Base-by-base conservation (phyloP, 2,329 filamentous ascomycete genomes). In the Rutstroemia sp. region DNA sequence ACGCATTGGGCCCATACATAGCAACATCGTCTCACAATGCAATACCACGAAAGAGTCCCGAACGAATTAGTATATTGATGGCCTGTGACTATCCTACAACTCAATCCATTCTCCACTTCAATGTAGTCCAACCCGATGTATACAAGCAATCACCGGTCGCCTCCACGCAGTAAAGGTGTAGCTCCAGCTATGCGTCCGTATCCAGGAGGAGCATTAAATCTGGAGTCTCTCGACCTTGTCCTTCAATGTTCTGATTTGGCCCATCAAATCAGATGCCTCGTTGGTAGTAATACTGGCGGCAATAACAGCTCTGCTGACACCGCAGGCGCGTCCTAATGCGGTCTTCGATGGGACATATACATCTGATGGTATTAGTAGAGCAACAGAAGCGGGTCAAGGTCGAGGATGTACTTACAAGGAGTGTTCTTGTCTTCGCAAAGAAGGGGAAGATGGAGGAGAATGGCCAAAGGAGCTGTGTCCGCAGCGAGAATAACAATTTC, bases 171-270 rank as follows among this genome's bases (percentile, higher is more conserved):
- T 44, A 44, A 55, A 55, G 53, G 38, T 55, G 46, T 55, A 55
- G 53, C 53, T 30, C 25, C 19, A 19, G 53, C 39, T 16, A 50
- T 55, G 46, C 25, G 25, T 46, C 21, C 14, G 42, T 16, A 44
- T 51, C 16, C 9, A 21, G 23, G 17, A 19, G 17, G 34, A 25
- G 14, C 16, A 48, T 82, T 86, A 96, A 76, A 96, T 96, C 78
- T 92, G 91, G 65, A 96, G 81, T 67, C 92, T 83, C 81, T 97
- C 92, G 56, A 97, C 89, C 84, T 96, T 95, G 75, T 95, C 89
- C 80, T 92, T 95, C 69, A 96, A 79, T 63, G 85, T 80, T 67
- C 88, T 82, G 73, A 97, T 96, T 79, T 95, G 90, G 69, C 83
- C 82, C 73, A 86, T 88, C 59, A 97, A 79, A 73, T 96, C 92